Evolutionary conservation across 163 green algal species (phyloP).

Genomic region (Scenedesmus sp.): DNA sequence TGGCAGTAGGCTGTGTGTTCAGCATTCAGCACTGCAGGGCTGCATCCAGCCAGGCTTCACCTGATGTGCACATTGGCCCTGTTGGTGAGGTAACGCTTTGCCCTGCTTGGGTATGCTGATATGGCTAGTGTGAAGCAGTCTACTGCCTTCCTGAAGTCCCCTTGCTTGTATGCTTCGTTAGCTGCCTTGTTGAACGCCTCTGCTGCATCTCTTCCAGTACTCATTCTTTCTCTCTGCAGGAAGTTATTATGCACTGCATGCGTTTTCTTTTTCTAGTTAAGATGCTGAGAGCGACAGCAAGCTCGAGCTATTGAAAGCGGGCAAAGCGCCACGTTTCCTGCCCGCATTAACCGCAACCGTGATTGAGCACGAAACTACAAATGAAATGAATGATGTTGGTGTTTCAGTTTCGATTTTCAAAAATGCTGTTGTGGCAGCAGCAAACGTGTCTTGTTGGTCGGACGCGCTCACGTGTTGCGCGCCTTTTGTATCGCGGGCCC

Average conservation of each 20-base stretch:
- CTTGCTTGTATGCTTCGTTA: neutral
- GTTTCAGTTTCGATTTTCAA: neutral
- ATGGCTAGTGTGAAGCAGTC: neutral
- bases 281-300: neutral
- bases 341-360: neutral
- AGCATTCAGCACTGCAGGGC: neutral
- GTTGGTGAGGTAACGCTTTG: neutral
- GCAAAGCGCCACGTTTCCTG: neutral
- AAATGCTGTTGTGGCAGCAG: neutral
- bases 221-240: neutral
- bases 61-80: neutral
- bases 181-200: neutral
- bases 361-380: neutral
- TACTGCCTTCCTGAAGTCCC: neutral
- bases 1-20: neutral
- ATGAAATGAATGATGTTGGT: neutral
- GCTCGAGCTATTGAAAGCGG: neutral
- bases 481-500: neutral
- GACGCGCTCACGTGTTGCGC: neutral
- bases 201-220: neutral
- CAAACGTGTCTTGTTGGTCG: neutral
- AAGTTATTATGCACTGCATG: neutral
- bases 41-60: neutral
- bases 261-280: neutral
- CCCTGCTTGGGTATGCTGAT: neutral